phyloP scores from a whole-genome alignment of 768 basidiomycete genomes.

The Pleurotus pulmonarius region DNA sequence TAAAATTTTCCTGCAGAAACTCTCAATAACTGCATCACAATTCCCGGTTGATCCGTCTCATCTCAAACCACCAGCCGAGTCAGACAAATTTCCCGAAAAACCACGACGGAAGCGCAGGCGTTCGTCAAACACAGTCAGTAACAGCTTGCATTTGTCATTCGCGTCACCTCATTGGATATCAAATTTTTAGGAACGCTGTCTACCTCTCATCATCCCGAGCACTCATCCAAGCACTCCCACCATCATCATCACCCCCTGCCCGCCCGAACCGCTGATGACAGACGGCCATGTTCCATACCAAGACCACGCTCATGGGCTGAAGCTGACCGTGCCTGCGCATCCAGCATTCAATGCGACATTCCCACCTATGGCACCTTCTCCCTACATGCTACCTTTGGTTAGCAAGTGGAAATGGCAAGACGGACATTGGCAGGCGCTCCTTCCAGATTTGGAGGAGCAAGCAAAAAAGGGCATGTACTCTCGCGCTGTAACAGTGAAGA shows the following conservation, averaged over 20 bases:
- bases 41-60: no score
- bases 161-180: no score
- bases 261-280: constrained; percentile 30
- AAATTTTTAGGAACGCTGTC: background rate
- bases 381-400: constrained; percentile 22
- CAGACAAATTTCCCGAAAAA: constrained; percentile 4
- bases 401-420: constrained; percentile 44
- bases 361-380: constrained; percentile 33
- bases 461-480: constrained; percentile 39
- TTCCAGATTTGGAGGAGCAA: constrained; percentile 48
- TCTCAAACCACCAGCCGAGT: background rate
- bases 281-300: constrained; percentile 47
- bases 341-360: constrained; percentile 42
- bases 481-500: constrained; percentile 14
- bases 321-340: constrained; percentile 45
- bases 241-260: constrained; percentile 50
- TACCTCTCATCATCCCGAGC: constrained; percentile 25
- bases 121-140: constrained; percentile 17
- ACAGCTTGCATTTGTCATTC: background rate
- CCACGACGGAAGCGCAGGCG: constrained; percentile 19
- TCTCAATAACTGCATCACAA: no score
- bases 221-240: constrained; percentile 38
- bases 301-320: constrained; percentile 47
- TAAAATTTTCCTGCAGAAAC: no score
- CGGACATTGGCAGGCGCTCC: constrained; percentile 51